Conservation (phyloP, 192 early-diverging fungal genomes). For the Linnemannia exigua region DNA sequence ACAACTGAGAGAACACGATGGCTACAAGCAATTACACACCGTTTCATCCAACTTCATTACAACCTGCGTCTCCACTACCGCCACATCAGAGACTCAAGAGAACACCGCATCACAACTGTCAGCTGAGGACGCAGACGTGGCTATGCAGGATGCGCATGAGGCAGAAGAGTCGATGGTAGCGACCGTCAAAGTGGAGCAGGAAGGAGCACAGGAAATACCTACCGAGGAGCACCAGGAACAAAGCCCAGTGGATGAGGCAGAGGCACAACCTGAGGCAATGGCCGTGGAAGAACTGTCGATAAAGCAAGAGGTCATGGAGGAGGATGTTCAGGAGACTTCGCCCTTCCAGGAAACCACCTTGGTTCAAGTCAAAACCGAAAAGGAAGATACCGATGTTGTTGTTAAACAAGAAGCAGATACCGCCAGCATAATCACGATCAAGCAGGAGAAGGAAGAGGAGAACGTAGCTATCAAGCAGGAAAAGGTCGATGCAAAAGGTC, state of each 20-base stretch:
- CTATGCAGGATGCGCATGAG: background rate
- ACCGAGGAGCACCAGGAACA: background rate
- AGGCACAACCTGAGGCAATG: background rate
- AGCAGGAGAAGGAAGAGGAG: constrained; percentile 17
- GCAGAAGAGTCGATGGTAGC: constrained; percentile 5
- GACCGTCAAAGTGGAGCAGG: constrained; percentile 1
- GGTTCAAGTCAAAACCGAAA: background rate
- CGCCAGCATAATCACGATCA: background rate
- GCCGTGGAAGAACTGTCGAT: background rate
- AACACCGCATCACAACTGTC: background rate
- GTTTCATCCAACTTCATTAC: background rate
- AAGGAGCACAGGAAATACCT: background rate
- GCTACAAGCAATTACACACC: background rate
- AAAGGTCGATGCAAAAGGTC: background rate
- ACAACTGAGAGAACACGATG: background rate
- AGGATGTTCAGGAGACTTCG: background rate
- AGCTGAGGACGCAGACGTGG: background rate
- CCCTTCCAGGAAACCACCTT: background rate
- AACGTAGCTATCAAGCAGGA: constrained; percentile 1
- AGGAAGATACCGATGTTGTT: background rate
- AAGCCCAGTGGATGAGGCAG: background rate
- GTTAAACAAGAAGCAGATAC: constrained; percentile 35
- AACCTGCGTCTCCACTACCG: background rate
- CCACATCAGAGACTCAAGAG: background rate
- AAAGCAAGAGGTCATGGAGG: constrained; percentile 13